Percentiles rank a stretch among this genome's conserved stretches.
Conservation (phyloP, 805 yeast species). For the Sugiyamaella marilandica region DNA sequence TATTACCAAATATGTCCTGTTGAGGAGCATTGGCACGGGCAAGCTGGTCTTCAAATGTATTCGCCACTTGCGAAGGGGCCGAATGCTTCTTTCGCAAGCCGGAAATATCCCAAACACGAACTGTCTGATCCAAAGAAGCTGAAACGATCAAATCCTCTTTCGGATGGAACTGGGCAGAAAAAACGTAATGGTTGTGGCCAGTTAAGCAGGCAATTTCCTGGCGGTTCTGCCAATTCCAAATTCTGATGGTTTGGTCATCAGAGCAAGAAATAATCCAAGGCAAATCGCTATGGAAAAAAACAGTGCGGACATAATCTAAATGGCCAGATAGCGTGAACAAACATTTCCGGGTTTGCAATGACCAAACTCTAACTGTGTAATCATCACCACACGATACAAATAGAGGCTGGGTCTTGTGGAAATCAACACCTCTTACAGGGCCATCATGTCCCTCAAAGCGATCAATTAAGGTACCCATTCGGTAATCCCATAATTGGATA, state of each 20-base stretch:
- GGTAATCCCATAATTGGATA: conserved; percentile 98
- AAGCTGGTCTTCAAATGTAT: conserved; percentile 41
- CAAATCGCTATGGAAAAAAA: conserved; percentile 87
- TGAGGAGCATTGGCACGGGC: conserved; percentile 39
- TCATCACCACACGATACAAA: conserved; percentile 98
- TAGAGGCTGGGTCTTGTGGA: conserved; percentile 97
- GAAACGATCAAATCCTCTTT: conserved; percentile 90
- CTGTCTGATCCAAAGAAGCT: conserved; percentile 96
- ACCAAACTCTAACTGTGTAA: conserved; percentile 93
- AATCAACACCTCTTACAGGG: conserved; percentile 91
- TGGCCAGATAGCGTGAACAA: conserved; percentile 90
- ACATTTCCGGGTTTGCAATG: conserved; percentile 84
- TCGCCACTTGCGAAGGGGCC: conserved; percentile 44
- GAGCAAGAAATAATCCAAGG: conserved; percentile 97
- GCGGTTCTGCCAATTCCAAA: conserved; percentile 99
- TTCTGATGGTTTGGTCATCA: conserved; percentile 97
- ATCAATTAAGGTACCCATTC: conserved; percentile 97
- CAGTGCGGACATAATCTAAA: conserved; percentile 91
- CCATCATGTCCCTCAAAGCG: conserved; percentile 98
- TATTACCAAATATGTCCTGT: conserved; percentile 90
- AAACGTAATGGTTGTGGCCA: conserved; percentile 97
- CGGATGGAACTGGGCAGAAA: conserved; percentile 98
- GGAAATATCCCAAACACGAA: conserved; percentile 96
- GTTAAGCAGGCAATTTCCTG: conserved; percentile 95
- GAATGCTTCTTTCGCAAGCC: conserved; percentile 94